A percentile compares a stretch with the other conserved stretches of the same genome.
These are phyloP conservation scores for Torulaspora franciscae DNA, from an alignment of 805 yeast species.

Conservation along the genomic window DNA sequence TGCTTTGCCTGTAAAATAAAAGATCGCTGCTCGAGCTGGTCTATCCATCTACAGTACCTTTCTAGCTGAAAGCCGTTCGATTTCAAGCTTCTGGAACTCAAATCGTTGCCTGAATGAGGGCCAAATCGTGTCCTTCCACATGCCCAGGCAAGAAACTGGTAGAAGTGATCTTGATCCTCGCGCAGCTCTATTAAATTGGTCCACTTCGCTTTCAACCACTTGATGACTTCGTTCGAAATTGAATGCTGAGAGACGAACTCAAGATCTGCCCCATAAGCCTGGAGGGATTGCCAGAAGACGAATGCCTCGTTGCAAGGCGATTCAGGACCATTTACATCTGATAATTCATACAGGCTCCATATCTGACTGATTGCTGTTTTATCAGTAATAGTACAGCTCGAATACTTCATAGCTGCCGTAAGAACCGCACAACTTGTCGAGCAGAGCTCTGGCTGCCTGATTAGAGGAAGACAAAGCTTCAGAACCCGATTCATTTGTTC, in stretches of 20 bases:
- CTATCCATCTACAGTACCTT: constrained; percentile 11
- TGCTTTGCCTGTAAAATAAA: constrained; percentile 13
- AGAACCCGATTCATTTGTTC: constrained; percentile 24
- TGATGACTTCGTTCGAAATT: constrained; percentile 35
- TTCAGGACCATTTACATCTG: constrained; percentile 61
- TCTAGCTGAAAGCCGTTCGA: constrained; percentile 8
- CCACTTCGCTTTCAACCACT: constrained; percentile 54
- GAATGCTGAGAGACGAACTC: constrained; percentile 32
- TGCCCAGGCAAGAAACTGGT: constrained; percentile 44
- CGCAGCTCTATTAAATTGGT: constrained; percentile 18
- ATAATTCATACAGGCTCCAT: constrained; percentile 46
- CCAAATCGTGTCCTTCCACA: constrained; percentile 20
- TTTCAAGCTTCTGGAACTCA: neutral
- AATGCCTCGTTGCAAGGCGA: constrained; percentile 44
- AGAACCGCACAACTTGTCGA: constrained; percentile 27
- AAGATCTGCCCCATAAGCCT: constrained; percentile 36
- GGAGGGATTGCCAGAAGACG: constrained; percentile 49
- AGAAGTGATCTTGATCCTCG: constrained; percentile 23
- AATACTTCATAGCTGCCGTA: constrained; percentile 20
- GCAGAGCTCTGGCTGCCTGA: constrained; percentile 26
- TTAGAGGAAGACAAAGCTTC: constrained; percentile 34
- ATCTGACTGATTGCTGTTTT: constrained; percentile 42
- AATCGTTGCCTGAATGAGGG: neutral
- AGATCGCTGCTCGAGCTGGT: constrained; percentile 13
- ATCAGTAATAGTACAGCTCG: constrained; percentile 33